Conservation (phyloP, 192 early-diverging fungal genomes). For the Dissophora ornata region DNA sequence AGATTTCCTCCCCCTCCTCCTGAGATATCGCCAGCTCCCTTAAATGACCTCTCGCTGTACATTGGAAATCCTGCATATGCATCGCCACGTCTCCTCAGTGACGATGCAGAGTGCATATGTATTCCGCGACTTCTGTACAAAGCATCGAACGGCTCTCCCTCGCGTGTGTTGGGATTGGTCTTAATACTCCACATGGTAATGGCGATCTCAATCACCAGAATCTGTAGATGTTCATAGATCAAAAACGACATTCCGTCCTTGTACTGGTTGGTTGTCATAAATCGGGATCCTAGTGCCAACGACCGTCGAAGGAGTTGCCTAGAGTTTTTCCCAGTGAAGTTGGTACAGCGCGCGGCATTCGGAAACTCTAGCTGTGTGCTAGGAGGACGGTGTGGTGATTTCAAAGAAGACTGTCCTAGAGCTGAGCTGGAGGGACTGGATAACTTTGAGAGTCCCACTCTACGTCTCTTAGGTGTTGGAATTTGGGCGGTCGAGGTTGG, state of each 20-base stretch:
- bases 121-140: constrained; percentile 27
- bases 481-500: not conserved
- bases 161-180: constrained; percentile 19
- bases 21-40: not conserved
- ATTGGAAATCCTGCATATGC: constrained; percentile 34
- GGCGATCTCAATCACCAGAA: constrained; percentile 50
- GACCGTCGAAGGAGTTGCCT: constrained; percentile 50
- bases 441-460: constrained; percentile 34
- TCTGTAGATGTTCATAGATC: constrained; percentile 60
- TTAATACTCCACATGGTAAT: constrained; percentile 48
- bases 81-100: constrained; percentile 18
- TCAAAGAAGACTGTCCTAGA: not conserved
- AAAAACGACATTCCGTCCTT: constrained; percentile 53
- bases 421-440: not conserved
- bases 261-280: constrained; percentile 48
- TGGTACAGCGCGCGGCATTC: constrained; percentile 45
- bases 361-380: constrained; percentile 51
- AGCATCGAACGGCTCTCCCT: constrained; percentile 16
- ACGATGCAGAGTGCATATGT: constrained; percentile 26
- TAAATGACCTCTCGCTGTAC: not conserved
- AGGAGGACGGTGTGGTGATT: constrained; percentile 24
- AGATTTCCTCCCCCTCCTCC: not conserved
- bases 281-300: constrained; percentile 45
- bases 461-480: constrained; percentile 26
- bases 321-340: constrained; percentile 43